phyloP scores from a whole-genome alignment of 352 stramenopile species.

The Pythium brachiatum region DNA sequence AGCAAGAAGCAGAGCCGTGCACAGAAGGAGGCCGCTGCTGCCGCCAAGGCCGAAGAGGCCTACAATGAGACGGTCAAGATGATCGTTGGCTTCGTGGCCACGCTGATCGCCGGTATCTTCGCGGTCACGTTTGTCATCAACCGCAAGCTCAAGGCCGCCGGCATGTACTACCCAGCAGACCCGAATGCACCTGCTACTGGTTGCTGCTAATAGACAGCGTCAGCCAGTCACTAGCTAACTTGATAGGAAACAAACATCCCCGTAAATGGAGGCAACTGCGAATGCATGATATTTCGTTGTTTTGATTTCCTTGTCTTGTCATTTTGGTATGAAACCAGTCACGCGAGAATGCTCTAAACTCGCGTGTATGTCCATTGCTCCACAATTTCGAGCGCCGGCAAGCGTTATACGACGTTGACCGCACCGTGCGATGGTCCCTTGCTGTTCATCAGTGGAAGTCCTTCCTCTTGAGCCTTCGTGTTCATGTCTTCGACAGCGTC shows the following conservation, averaged over 20 bases:
- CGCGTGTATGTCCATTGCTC: neutral
- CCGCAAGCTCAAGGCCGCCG: conserved; percentile 79
- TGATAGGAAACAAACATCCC: neutral
- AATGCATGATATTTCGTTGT: conserved; percentile 9
- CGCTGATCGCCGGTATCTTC: conserved; percentile 51
- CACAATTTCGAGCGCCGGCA: neutral
- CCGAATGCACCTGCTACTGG: conserved; percentile 45
- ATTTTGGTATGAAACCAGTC: neutral
- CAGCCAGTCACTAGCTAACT: neutral
- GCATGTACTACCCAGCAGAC: conserved; percentile 72
- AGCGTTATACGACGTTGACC: conserved; percentile 25
- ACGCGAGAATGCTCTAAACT: neutral
- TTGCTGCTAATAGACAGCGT: conserved; percentile 38
- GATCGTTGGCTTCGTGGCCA: conserved; percentile 69
- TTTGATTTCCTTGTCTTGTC: conserved; percentile 9
- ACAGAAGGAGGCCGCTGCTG: conserved; percentile 47
- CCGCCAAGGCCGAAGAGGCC: conserved; percentile 64
- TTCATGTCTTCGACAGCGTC: conserved; percentile 36
- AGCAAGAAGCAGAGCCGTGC: conserved; percentile 58
- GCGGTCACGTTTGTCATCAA: conserved; percentile 73
- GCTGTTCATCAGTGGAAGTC: conserved; percentile 28
- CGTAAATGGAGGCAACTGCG: neutral
- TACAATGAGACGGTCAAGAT: conserved; percentile 65
- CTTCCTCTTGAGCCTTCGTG: conserved; percentile 16
- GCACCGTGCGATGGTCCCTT: conserved; percentile 23